Evolutionary conservation across 2,329 filamentous ascomycete species (phyloP).

Genomic region (Bipolaris gigantea): DNA sequence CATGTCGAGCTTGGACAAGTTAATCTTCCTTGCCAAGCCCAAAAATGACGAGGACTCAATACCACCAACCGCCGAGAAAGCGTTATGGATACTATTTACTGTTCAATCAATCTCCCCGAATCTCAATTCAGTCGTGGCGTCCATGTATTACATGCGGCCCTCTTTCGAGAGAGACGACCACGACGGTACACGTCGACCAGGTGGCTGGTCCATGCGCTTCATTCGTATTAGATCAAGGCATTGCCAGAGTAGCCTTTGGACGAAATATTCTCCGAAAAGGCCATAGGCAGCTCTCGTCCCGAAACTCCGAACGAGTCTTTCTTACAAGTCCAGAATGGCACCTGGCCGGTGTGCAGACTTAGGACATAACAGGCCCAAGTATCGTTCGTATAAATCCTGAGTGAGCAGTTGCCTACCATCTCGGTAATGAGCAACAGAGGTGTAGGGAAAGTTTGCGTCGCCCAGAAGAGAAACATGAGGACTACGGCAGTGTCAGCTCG

Average conservation of each 20-base stretch:
- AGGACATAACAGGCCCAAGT: slow-evolving; percentile 17
- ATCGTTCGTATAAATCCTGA: slow-evolving; percentile 7
- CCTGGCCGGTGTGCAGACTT: slow-evolving; percentile 14
- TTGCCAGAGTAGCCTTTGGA: slow-evolving; percentile 23
- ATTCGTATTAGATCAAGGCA: slow-evolving; percentile 5
- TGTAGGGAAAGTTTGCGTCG: slow-evolving; percentile 17
- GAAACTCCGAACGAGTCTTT: slow-evolving; percentile 12
- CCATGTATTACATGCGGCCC: neutral
- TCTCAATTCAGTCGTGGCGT: neutral
- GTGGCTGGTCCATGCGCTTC: slow-evolving; percentile 8
- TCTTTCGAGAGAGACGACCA: slow-evolving; percentile 11
- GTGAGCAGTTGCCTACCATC: neutral
- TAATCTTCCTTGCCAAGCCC: neutral
- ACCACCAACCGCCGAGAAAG: neutral
- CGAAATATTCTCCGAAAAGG: slow-evolving; percentile 17
- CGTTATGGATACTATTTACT: neutral
- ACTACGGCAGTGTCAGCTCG: neutral
- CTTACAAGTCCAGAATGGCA: slow-evolving; percentile 20
- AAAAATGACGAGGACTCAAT: neutral
- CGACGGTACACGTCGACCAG: slow-evolving; percentile 12
- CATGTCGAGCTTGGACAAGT: neutral
- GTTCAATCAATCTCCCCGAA: neutral
- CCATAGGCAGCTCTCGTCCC: slow-evolving; percentile 15
- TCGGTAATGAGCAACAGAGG: neutral
- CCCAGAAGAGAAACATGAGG: neutral